These are phyloP conservation scores for Leucosporidium creatinivorum DNA, from an alignment of 768 basidiomycete genomes.

Conservation along the genomic window DNA sequence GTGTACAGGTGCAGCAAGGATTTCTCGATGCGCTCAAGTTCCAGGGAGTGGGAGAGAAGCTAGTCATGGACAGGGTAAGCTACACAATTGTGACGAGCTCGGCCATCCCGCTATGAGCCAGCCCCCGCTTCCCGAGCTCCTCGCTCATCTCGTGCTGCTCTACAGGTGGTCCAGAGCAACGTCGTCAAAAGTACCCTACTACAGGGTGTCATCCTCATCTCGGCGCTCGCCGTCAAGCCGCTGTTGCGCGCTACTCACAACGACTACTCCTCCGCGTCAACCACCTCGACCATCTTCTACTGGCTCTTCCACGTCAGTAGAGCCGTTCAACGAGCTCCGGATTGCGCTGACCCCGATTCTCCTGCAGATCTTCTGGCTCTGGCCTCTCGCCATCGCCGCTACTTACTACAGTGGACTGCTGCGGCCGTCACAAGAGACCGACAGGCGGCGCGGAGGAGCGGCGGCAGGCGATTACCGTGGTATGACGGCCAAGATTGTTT, in stretches of 20 bases:
- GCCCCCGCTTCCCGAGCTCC: no score
- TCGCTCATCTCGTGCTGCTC: no score
- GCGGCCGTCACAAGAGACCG: conserved; percentile 19
- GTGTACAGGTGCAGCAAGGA: no score
- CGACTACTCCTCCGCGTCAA: conserved; percentile 14
- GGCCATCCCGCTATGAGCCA: no score
- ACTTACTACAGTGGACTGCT: conserved; percentile 64
- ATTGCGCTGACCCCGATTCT: neutral
- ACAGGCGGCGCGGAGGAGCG: conserved; percentile 8
- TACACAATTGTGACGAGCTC: no score
- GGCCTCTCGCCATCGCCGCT: conserved; percentile 66
- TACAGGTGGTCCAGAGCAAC: conserved; percentile 28
- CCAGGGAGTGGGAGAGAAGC: no score
- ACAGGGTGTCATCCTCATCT: conserved; percentile 34
- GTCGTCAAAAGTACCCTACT: conserved; percentile 30
- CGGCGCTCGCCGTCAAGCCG: conserved; percentile 34
- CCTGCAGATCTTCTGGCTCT: conserved; percentile 68
- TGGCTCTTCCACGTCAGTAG: conserved; percentile 30
- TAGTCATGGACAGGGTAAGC: no score
- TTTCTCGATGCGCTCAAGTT: no score
- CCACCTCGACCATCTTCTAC: conserved; percentile 25
- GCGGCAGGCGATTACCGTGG: conserved; percentile 7
- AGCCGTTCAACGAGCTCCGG: no score
- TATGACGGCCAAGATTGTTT: conserved; percentile 13
- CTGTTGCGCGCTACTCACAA: conserved; percentile 22